A percentile compares a stretch with the other conserved stretches of the same genome.
Conservation (phyloP, 2,329 filamentous ascomycete species). For the Neopestalotiopsis clavispora region DNA sequence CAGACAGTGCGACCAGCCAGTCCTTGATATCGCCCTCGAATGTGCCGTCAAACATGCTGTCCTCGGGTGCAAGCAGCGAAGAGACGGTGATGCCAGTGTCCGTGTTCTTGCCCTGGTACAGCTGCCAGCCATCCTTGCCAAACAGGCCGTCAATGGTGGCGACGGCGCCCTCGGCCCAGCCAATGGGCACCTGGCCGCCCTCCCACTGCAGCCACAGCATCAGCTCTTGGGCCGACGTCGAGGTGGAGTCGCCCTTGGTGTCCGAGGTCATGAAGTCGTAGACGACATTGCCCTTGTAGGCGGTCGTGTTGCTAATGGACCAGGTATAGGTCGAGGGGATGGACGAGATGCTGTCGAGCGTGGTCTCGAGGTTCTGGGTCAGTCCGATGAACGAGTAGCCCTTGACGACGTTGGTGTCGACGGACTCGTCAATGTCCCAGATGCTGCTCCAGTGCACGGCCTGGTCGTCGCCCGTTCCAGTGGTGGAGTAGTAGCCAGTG, state of each 20-base stretch:
- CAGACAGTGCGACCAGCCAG: slow-evolving; percentile 43
- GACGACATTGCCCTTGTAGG: slow-evolving; percentile 38
- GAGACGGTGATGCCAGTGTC: slow-evolving; percentile 48
- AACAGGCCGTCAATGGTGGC: slow-evolving; percentile 41
- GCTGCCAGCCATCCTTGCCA: slow-evolving; percentile 42
- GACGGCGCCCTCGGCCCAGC: slow-evolving; percentile 39
- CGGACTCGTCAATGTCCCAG: slow-evolving; percentile 42
- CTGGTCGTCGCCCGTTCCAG: slow-evolving; percentile 36
- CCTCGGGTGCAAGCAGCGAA: slow-evolving; percentile 37
- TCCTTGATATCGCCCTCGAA: slow-evolving; percentile 41
- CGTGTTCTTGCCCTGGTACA: slow-evolving; percentile 46
- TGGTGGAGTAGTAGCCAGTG: slow-evolving; percentile 41
- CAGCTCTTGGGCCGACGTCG: slow-evolving; percentile 42
- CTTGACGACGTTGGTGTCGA: slow-evolving; percentile 42
- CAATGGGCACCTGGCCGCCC: slow-evolving; percentile 49
- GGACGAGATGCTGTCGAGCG: slow-evolving; percentile 40
- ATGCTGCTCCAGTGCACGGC: slow-evolving; percentile 42
- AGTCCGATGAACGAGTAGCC: slow-evolving; percentile 50
- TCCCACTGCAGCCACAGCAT: slow-evolving; percentile 51
- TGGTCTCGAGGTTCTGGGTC: slow-evolving; percentile 45
- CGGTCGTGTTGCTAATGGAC: slow-evolving; percentile 43
- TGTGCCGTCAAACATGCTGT: slow-evolving; percentile 41
- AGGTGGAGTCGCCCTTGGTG: slow-evolving; percentile 47
- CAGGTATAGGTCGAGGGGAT: slow-evolving; percentile 46
- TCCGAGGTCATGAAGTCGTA: slow-evolving; percentile 42